Evolutionary conservation across 345 rosid genomes (phyloP).

Genomic region (Syzygium aromaticum): DNA sequence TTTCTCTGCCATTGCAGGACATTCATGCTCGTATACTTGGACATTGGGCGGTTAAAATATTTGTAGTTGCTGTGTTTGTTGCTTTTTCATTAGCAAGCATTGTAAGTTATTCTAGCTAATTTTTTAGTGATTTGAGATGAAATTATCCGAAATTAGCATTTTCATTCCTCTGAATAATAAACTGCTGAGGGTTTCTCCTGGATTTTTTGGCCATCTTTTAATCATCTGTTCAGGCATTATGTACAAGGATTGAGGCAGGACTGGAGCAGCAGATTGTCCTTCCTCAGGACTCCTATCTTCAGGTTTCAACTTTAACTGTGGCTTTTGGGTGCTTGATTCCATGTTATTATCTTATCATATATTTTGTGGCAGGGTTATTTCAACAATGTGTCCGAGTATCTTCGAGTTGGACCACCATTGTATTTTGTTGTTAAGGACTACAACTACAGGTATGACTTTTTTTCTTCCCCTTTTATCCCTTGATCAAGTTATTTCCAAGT

Average conservation of each 20-base stretch:
- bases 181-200: neutral
- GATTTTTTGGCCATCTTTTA: neutral
- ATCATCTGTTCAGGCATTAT: constrained; percentile 26
- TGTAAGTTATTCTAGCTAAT: constrained; percentile 25
- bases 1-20: constrained; percentile 15
- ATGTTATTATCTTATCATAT: neutral
- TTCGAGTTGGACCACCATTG: constrained; percentile 49
- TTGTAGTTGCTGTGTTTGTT: constrained; percentile 34
- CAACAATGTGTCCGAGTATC: constrained; percentile 36
- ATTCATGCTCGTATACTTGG: constrained; percentile 44
- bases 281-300: constrained; percentile 59
- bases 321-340: neutral
- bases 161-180: neutral
- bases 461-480: neutral
- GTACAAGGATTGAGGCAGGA: constrained; percentile 48
- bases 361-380: constrained; percentile 41
- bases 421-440: constrained; percentile 58
- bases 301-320: constrained; percentile 16
- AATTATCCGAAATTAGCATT: neutral
- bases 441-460: constrained; percentile 35
- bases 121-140: neutral
- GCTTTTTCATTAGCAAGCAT: constrained; percentile 37
- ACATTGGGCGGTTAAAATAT: constrained; percentile 42
- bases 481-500: neutral
- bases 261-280: constrained; percentile 55